These are phyloP conservation scores for Suillus luteus DNA, from an alignment of 768 basidiomycete species.

Conservation along the genomic window DNA sequence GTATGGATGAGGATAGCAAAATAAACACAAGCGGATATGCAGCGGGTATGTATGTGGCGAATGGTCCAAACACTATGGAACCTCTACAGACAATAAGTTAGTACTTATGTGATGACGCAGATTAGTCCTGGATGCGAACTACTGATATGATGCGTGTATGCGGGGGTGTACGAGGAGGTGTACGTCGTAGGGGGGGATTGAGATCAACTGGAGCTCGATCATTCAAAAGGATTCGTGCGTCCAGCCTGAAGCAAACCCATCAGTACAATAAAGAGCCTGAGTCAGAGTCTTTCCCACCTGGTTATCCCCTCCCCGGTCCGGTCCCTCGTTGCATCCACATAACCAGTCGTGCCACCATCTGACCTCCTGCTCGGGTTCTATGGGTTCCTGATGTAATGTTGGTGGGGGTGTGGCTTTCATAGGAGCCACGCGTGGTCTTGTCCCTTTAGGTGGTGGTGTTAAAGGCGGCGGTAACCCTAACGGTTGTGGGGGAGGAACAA, in stretches of 20 bases:
- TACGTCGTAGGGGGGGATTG: constrained; percentile 8
- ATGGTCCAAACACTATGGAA: constrained; percentile 17
- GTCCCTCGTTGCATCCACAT: constrained; percentile 78
- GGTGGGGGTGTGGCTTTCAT: constrained; percentile 40
- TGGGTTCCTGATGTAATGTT: constrained; percentile 28
- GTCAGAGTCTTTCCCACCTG: constrained; percentile 49
- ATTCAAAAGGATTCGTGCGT: constrained; percentile 67
- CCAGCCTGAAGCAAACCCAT: constrained; percentile 53
- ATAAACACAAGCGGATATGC: constrained; percentile 30
- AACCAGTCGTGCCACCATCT: constrained; percentile 89
- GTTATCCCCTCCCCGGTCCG: constrained; percentile 68
- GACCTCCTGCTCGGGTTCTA: constrained; percentile 37
- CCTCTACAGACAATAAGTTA: constrained; percentile 1
- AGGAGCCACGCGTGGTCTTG: constrained; percentile 37
- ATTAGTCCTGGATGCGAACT: constrained; percentile 4
- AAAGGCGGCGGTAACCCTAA: constrained; percentile 63
- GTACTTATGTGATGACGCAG: constrained; percentile 11
- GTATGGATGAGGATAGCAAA: constrained; percentile 12
- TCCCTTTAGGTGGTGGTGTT: constrained; percentile 51
- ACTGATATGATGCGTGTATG: constrained; percentile 3
- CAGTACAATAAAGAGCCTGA: constrained; percentile 7
- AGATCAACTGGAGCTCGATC: constrained; percentile 4
- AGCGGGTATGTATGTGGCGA: constrained; percentile 7
- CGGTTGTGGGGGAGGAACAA: constrained; percentile 52
- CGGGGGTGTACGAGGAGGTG: background rate